Percentiles rank a stretch among this genome's conserved stretches.
These are phyloP conservation scores for Blastobotrys buckinghamii DNA, from an alignment of 1,139 yeast genomes.

Conservation along the genomic window DNA sequence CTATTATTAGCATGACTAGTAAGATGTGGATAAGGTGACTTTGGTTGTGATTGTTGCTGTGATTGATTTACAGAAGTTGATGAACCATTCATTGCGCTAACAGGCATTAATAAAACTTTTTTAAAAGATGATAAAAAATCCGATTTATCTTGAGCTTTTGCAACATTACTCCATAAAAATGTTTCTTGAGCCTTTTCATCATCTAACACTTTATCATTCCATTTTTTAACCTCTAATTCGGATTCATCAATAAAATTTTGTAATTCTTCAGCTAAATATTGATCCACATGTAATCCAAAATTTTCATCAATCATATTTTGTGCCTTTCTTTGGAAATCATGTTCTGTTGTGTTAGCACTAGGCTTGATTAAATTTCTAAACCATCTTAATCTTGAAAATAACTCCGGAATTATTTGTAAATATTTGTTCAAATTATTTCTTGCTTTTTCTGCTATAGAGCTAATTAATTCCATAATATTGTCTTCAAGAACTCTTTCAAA, in stretches of 20 bases:
- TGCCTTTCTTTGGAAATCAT: slow-evolving; percentile 31
- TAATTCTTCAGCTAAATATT: slow-evolving; percentile 39
- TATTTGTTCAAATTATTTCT: slow-evolving; percentile 15
- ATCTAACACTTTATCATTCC: slow-evolving; percentile 32
- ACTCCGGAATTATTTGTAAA: slow-evolving; percentile 23
- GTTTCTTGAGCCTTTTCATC: slow-evolving; percentile 38
- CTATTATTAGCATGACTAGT: not conserved
- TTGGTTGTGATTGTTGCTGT: not conserved
- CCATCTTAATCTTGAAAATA: slow-evolving; percentile 20
- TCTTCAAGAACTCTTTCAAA: slow-evolving; percentile 36
- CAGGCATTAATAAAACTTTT: slow-evolving; percentile 38
- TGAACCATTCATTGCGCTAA: slow-evolving; percentile 21
- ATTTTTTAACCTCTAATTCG: slow-evolving; percentile 30
- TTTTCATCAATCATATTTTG: slow-evolving; percentile 42
- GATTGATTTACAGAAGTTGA: slow-evolving; percentile 7
- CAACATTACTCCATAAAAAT: slow-evolving; percentile 39
- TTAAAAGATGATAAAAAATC: slow-evolving; percentile 52
- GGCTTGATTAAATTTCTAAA: slow-evolving; percentile 27
- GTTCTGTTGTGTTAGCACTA: slow-evolving; percentile 30
- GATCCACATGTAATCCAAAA: slow-evolving; percentile 39
- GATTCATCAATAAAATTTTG: slow-evolving; percentile 32
- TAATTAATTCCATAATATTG: slow-evolving; percentile 30
- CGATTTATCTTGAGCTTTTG: slow-evolving; percentile 39
- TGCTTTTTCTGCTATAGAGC: slow-evolving; percentile 24
- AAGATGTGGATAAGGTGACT: not conserved